Evolutionary conservation across 192 early-diverging fungal genomes (phyloP), one percentile per base, ranked within the genome.

Genomic region (Gryganskiella cystojenkinii): DNA sequence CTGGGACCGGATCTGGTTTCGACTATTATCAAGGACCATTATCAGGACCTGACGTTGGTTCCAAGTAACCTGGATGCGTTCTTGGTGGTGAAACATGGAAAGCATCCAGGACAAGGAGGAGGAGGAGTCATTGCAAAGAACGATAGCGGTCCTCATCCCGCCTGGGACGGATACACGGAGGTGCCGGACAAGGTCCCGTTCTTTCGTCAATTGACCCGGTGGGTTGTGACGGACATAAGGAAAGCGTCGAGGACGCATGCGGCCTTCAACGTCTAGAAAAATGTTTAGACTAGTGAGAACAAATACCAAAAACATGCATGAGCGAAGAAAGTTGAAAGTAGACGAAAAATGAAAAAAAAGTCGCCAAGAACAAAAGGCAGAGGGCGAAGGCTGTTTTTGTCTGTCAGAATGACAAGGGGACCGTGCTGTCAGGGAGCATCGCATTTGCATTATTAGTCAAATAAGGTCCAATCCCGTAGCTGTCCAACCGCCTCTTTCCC

Each of bases 171-270:
- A 27, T 78, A 78, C 33, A 43, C 66, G 0, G 74, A 78, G 44
- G 74, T 78, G 5, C 74, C 74, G 24, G 61, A 55, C 34, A 68
- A 60, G 20, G 66, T 78, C 1, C 60, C 30, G 14, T 78, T 78
- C 50, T 78, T 78, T 34, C 56, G 74, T 20, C 74, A 78, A 49
- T 44, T 78, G 55, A 78, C 61, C 0, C 66, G 74, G 13, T 78
- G 66, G 61, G 61, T 69, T 5, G 74, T 78, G 0, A 46, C 66
- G 2, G 74, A 78, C 25, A 42, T 78, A 14, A 46, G 74, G n/a
- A 28, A 44, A 10, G 43, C 60, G 17, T 78, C 74, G 3, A 57
- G 56, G 6, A 8, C 56, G 3, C n/a, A 64, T 14, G 54, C 64
- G 28, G 20, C 61, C 11, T 47, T n/a, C n/a, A n/a, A n/a, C n/a